These are phyloP conservation scores for Phytopythium aichiense DNA, from an alignment of 352 stramenopile species.

Conservation along the genomic window DNA sequence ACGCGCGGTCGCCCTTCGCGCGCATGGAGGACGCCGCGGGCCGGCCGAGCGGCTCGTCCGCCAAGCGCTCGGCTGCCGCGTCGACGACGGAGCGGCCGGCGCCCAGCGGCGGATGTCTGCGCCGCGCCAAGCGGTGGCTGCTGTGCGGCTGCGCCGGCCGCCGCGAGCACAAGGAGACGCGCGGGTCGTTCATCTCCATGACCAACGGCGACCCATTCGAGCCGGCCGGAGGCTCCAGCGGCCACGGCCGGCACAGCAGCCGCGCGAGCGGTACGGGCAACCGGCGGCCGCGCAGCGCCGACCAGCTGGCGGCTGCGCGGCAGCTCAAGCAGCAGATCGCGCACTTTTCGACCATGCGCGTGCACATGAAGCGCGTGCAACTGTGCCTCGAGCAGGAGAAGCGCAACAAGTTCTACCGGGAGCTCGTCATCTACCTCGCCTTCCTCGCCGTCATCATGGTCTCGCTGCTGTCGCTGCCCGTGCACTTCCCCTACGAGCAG, in stretches of 20 bases:
- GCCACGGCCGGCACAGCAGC: conserved; percentile 1
- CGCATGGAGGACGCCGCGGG: conserved; percentile 4
- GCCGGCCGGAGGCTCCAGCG: too few species aligned
- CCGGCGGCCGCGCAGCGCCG: conserved; percentile 20
- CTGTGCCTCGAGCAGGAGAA: conserved; percentile 78
- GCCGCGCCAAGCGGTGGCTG: background rate
- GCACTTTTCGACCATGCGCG: conserved; percentile 75
- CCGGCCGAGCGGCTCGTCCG: conserved; percentile 8
- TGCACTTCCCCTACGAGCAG: conserved; percentile 75
- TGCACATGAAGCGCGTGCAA: conserved; percentile 85
- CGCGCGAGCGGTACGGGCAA: conserved; percentile 12
- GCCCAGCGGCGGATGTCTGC: background rate
- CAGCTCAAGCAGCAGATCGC: conserved; percentile 53
- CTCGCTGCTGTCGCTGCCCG: conserved; percentile 55
- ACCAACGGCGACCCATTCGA: background rate
- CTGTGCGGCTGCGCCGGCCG: background rate
- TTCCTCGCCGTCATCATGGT: conserved; percentile 63
- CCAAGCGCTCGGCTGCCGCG: conserved; percentile 16
- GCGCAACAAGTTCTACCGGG: conserved; percentile 80
- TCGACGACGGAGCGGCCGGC: background rate
- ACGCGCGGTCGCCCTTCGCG: background rate
- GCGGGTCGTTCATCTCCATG: background rate
- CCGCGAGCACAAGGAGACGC: background rate
- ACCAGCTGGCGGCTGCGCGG: conserved; percentile 32
- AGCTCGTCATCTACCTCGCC: conserved; percentile 67